These are phyloP conservation scores for Beverwykella pulmonaria DNA, from an alignment of 495 filamentous ascomycete species.

Conservation along the genomic window DNA sequence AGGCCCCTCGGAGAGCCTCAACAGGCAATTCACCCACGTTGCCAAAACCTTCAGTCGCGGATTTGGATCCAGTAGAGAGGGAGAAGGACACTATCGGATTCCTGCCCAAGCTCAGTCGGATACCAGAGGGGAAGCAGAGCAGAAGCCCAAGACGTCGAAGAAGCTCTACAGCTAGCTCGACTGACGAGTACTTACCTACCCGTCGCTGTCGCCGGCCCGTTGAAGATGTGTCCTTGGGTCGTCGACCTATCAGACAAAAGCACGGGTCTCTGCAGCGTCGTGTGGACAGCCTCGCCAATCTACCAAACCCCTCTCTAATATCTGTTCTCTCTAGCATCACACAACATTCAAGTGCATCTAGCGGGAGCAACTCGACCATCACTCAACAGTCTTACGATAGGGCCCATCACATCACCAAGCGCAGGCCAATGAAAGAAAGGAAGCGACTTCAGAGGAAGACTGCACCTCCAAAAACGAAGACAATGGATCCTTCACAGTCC, in stretches of 20 bases:
- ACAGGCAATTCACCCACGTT: conserved; percentile 11
- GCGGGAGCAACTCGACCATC: conserved; percentile 47
- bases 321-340: conserved; percentile 44
- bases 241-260: conserved; percentile 31
- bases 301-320: conserved; percentile 44
- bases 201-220: conserved; percentile 7
- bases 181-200: background rate
- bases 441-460: conserved; percentile 22
- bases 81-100: conserved; percentile 30
- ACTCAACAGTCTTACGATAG: conserved; percentile 46
- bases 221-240: conserved; percentile 22
- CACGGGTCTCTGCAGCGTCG: conserved; percentile 35
- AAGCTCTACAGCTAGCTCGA: conserved; percentile 18
- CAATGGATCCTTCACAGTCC: conserved; percentile 19
- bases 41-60: background rate
- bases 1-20: conserved; percentile 15
- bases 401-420: conserved; percentile 13
- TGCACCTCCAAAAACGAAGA: conserved; percentile 3
- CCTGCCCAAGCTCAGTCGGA: conserved; percentile 43
- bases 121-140: conserved; percentile 42
- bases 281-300: conserved; percentile 36
- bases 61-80: conserved; percentile 2
- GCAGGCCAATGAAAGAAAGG: conserved; percentile 21
- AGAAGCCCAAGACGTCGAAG: conserved; percentile 13
- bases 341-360: conserved; percentile 41